Evolutionary conservation across 441 rosid species (phyloP).

Genomic region (Gossypium davidsonii): DNA sequence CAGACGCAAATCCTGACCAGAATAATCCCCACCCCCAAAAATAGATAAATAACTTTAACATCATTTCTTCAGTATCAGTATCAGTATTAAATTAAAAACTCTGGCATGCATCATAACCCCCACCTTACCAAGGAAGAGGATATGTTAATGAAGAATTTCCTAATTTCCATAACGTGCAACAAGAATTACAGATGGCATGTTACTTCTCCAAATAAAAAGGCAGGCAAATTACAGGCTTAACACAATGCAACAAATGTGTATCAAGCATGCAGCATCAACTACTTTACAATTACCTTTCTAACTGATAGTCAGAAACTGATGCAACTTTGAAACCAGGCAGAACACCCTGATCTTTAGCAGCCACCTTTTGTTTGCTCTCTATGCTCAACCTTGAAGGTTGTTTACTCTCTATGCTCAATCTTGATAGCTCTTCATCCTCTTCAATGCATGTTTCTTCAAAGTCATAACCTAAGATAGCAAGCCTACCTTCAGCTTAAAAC

Average conservation of each 20-base stretch:
- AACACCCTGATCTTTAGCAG: slow-evolving; percentile 52
- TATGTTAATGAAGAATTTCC: not conserved
- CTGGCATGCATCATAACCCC: not conserved
- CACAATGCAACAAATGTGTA: not conserved
- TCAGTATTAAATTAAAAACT: not conserved
- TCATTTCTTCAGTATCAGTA: not conserved
- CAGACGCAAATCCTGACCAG: not conserved
- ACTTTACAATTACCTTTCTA: slow-evolving; percentile 57
- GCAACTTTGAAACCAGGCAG: slow-evolving; percentile 75
- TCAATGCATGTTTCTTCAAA: slow-evolving; percentile 57
- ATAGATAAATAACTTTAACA: not conserved
- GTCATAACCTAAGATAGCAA: slow-evolving; percentile 56
- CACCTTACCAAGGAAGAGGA: not conserved
- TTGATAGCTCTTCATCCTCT: slow-evolving; percentile 72
- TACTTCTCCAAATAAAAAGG: not conserved
- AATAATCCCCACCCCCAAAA: not conserved
- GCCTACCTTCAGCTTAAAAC: not conserved
- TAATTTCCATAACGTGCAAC: not conserved
- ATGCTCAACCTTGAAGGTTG: slow-evolving; percentile 25
- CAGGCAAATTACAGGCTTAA: slow-evolving; percentile 9
- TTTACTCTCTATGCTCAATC: slow-evolving; percentile 38
- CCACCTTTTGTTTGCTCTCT: slow-evolving; percentile 52
- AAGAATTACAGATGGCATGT: not conserved
- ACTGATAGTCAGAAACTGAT: slow-evolving; percentile 51
- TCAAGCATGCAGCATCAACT: not conserved